These are phyloP conservation scores for Conticribra guillardii DNA, from an alignment of 108 stramenopile species.

Conservation along the genomic window DNA sequence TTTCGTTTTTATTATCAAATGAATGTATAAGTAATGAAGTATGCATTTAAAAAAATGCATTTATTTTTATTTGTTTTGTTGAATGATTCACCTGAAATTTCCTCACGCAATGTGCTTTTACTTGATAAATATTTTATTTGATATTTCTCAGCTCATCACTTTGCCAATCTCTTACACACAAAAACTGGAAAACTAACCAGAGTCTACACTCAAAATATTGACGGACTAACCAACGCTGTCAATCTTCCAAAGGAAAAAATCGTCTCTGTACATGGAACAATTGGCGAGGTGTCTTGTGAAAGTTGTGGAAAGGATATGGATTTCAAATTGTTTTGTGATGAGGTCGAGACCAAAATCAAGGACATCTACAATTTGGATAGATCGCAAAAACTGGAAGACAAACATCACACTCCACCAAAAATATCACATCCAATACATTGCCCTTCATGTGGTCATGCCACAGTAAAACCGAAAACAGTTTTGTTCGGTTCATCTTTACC, in stretches of 20 bases:
- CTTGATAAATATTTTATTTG: too few species aligned
- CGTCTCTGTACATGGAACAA: slow-evolving; percentile 73
- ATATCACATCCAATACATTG: slow-evolving; percentile 60
- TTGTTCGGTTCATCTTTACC: slow-evolving; percentile 75
- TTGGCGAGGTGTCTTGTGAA: slow-evolving; percentile 72
- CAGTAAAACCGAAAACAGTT: slow-evolving; percentile 80
- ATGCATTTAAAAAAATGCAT: background rate
- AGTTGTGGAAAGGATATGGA: slow-evolving; percentile 54
- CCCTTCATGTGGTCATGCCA: slow-evolving; percentile 52
- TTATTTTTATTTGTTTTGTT: background rate
- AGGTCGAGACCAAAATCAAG: slow-evolving; percentile 60
- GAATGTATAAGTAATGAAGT: background rate
- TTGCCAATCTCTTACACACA: slow-evolving; percentile 56
- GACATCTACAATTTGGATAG: slow-evolving; percentile 71
- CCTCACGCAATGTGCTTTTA: too few species aligned
- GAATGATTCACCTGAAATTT: too few species aligned
- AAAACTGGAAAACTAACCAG: slow-evolving; percentile 69
- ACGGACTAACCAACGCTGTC: slow-evolving; percentile 70
- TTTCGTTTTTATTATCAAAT: background rate
- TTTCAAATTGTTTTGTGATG: slow-evolving; percentile 47
- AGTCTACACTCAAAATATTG: slow-evolving; percentile 87
- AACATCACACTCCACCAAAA: slow-evolving; percentile 42
- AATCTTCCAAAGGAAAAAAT: slow-evolving; percentile 55
- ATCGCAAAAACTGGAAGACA: too few species aligned
- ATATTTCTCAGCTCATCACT: slow-evolving; percentile 66